These are phyloP conservation scores for Oryza coarctata DNA, from an alignment of 176 grass and related monocot species.

Conservation along the genomic window DNA sequence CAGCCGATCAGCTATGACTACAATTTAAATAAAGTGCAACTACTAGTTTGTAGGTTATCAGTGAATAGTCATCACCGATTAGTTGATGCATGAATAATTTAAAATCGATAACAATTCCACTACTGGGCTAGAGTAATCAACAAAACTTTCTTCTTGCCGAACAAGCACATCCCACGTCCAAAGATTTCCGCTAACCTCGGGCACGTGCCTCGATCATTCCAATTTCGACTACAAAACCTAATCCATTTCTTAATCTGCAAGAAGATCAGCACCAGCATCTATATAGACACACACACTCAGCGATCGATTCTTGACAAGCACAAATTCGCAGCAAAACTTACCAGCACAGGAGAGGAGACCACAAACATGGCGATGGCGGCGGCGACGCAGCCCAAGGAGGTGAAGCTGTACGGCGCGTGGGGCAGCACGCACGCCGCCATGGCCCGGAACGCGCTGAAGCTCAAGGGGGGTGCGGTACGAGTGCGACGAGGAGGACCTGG, in stretches of 20 bases:
- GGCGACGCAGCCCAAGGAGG: neutral
- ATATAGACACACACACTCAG: no score
- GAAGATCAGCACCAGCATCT: neutral
- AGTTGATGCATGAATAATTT: no score
- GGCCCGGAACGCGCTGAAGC: constrained; percentile 37
- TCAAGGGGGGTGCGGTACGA: constrained; percentile 53
- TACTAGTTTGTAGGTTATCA: no score
- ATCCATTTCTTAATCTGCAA: constrained; percentile 20
- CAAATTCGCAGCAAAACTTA: neutral
- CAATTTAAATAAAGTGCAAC: no score
- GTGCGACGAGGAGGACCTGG: constrained; percentile 61
- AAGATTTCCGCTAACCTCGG: neutral
- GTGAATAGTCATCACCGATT: no score
- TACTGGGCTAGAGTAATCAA: no score
- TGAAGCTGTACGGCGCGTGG: constrained; percentile 42
- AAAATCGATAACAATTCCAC: no score
- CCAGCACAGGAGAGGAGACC: neutral
- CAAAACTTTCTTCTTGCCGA: neutral
- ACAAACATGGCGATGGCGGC: no score
- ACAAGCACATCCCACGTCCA: neutral
- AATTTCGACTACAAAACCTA: neutral
- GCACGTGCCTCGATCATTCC: neutral
- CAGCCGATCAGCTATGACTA: no score
- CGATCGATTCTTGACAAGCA: no score
- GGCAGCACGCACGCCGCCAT: constrained; percentile 27